These are phyloP conservation scores for Saprolegnia parasitica DNA, from an alignment of 352 stramenopile genomes.

Conservation along the genomic window DNA sequence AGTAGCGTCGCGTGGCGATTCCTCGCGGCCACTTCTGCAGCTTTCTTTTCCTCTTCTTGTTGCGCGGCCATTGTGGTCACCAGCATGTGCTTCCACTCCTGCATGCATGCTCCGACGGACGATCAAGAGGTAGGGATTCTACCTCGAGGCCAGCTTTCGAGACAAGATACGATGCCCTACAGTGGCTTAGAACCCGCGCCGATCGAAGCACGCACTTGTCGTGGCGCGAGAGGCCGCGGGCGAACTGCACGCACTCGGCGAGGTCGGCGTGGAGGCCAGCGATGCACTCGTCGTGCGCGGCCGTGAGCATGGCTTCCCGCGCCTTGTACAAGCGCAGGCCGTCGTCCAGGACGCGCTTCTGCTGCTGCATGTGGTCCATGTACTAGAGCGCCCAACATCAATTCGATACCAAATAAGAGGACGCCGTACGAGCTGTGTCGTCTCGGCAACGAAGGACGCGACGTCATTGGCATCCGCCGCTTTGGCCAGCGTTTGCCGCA, in stretches of 20 bases:
- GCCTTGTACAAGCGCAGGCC: conserved; percentile 8
- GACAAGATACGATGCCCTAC: conserved; percentile 13
- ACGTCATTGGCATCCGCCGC: no score
- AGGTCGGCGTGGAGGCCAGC: conserved; percentile 1
- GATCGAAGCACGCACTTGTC: not conserved
- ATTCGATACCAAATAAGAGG: no score
- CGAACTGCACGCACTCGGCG: conserved; percentile 24
- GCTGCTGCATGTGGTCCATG: conserved; percentile 2
- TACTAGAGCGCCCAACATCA: no score
- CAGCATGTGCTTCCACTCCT: conserved; percentile 14
- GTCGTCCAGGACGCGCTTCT: conserved; percentile 21
- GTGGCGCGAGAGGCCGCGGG: not conserved
- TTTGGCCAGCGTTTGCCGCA: no score
- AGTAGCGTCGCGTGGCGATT: not conserved
- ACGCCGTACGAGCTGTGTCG: not conserved
- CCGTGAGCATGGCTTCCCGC: not conserved
- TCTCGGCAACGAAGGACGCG: not conserved
- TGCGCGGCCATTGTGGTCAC: not conserved
- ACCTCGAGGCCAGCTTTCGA: conserved; percentile 23
- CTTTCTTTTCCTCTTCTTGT: not conserved
- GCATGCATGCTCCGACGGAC: not conserved
- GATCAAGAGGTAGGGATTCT: not conserved
- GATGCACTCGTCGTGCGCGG: conserved; percentile 3
- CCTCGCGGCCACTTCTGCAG: not conserved
- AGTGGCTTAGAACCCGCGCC: not conserved